Base-by-base conservation (phyloP, 176 grass and related monocot genomes). In the Secale cereale region DNA sequence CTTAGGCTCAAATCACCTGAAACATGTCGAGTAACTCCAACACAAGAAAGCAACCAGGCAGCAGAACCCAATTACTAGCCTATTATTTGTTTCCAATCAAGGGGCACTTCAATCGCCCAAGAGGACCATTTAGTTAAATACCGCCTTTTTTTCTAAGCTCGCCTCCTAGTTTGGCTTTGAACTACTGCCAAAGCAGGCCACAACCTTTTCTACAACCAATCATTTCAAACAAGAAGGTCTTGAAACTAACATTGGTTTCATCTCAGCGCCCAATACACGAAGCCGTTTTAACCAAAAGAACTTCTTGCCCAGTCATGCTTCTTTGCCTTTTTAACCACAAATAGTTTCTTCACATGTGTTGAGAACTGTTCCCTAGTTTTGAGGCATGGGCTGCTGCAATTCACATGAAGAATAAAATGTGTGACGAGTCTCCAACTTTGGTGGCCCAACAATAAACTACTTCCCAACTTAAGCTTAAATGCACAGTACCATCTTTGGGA, bases 331-430 rank as follows among this genome's bases (percentile, higher is more conserved):
- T 78, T 86, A 3, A 85, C 84, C 12, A 87, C 40, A 72, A 87
- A 81, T 48, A 87, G 76, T 74, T 87, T 87, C 81, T 92, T 87
- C 31, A 87, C 25, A 54, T 78, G 85, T 82, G 74, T 90, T 3
- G 73, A 78, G 17, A 93, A 93, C 37, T 90, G 85, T 31, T 93
- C 88, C 61, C 77, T 87, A 15, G 88, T 90, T 75, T 82, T 90
- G 5, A 92, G 94, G 78, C 15, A 17, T 50, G 46, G 15, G 15
- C 15, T 50, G 17, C 15, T 17, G 15, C 15, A 50, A 50, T 50
- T 50, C 5, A 50, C 15, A 50, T 0, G 15, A 17, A 50, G 13
- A 17, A 50, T 50, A 50, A 50, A 15, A 50, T 50, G 45, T 50
- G 46, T 50, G 46, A 50, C 46, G 15, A 50, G 15, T 50, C 46